Evolutionary conservation across 257 asterid genomes (phyloP).

Genomic region (Nicotiana benthamiana): DNA sequence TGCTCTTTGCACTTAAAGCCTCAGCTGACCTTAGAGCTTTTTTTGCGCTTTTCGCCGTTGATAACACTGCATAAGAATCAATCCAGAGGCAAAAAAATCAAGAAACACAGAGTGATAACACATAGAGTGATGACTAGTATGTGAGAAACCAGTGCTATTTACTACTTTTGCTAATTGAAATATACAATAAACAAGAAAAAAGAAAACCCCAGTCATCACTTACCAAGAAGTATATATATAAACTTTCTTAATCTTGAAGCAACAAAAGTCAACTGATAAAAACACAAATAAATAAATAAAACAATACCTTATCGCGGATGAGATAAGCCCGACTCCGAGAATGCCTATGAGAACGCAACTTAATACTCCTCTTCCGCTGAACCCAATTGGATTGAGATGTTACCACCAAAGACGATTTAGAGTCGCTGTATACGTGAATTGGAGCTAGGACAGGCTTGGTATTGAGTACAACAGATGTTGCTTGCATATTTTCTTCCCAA

Average conservation of each 20-base stretch:
- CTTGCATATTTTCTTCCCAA: constrained; percentile 46
- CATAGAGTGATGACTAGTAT: no score
- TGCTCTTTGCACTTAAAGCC: no score
- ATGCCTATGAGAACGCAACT: constrained; percentile 30
- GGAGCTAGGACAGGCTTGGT: constrained; percentile 54
- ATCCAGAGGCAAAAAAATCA: no score
- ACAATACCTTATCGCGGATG: constrained; percentile 39
- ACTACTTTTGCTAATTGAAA: no score
- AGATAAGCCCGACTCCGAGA: constrained; percentile 31
- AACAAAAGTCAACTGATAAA: neutral
- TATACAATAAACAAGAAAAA: neutral
- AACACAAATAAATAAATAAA: neutral
- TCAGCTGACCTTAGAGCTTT: no score
- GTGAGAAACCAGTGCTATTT: no score
- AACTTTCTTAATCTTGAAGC: neutral
- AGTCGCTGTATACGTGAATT: constrained; percentile 23
- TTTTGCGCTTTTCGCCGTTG: no score
- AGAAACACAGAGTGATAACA: no score
- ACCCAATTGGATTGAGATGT: constrained; percentile 28
- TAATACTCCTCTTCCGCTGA: constrained; percentile 27
- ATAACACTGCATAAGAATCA: no score
- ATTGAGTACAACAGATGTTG: constrained; percentile 42
- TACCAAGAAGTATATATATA: neutral
- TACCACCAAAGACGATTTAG: constrained; percentile 11
- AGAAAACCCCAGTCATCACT: neutral